phyloP scores from a whole-genome alignment of 345 rosid species.

The Anacardium occidentale region DNA sequence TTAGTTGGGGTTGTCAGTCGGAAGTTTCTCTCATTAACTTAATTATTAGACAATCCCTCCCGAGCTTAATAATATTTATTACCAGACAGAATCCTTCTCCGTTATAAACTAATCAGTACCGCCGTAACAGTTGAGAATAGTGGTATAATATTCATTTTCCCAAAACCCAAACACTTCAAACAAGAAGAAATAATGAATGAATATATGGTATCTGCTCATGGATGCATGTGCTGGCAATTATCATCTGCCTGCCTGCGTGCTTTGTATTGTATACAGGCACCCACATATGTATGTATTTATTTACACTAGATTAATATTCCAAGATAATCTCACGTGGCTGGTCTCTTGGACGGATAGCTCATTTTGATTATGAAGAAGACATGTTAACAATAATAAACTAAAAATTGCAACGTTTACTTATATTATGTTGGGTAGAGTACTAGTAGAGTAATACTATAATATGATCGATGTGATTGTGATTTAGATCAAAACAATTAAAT shows the following conservation, averaged over 20 bases:
- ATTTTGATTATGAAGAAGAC: background rate
- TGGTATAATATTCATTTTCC: background rate
- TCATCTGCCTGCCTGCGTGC: background rate
- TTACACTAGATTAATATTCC: constrained; percentile 2
- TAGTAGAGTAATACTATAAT: too few relatives aligned
- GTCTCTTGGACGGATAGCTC: background rate
- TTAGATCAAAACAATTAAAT: background rate
- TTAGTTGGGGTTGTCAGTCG: constrained; percentile 6
- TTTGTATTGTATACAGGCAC: background rate
- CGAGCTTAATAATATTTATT: background rate
- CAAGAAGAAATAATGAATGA: constrained; percentile 29
- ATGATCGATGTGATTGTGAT: background rate
- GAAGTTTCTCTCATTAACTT: constrained; percentile 15
- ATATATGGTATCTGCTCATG: constrained; percentile 17
- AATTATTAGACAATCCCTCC: background rate
- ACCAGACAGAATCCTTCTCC: background rate
- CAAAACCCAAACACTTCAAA: constrained; percentile 32
- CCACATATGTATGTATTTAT: background rate
- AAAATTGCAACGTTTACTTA: background rate
- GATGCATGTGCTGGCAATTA: constrained; percentile 31
- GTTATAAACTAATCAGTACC: background rate
- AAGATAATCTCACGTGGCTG: constrained; percentile 32
- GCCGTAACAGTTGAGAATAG: background rate
- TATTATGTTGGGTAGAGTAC: too few relatives aligned
- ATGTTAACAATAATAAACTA: background rate